Percentiles rank a stretch among this genome's conserved stretches.
Conservation (phyloP, 2,329 filamentous ascomycete species). For the Calonectria hawksworthii region DNA sequence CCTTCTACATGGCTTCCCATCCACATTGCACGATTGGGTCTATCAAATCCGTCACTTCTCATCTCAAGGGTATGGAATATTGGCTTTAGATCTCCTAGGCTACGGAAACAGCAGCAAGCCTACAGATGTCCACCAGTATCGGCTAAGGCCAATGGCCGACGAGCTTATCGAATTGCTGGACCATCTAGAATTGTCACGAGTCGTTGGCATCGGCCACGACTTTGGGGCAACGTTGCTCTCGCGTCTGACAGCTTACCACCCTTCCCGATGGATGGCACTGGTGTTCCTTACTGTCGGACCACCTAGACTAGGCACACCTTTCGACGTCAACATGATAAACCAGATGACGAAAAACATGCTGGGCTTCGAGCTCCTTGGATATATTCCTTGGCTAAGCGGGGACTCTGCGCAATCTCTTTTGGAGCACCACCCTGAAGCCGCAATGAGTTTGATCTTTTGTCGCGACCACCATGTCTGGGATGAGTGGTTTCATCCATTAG, state of each 20-base stretch:
- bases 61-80: conserved; percentile 55
- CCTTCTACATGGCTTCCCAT: conserved; percentile 65
- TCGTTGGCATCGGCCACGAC: conserved; percentile 60
- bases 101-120: conserved; percentile 54
- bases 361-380: conserved; percentile 50
- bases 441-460: conserved; percentile 49
- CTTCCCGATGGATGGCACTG: conserved; percentile 35
- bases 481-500: conserved; percentile 45
- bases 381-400: conserved; percentile 47
- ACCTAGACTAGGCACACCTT: conserved; percentile 43
- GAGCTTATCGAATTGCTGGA: conserved; percentile 52
- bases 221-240: conserved; percentile 51
- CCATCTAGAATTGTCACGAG: conserved; percentile 49
- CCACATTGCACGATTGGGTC: conserved; percentile 59
- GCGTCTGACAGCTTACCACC: conserved; percentile 45
- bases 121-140: conserved; percentile 45
- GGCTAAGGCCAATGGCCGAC: conserved; percentile 48
- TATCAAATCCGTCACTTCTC: conserved; percentile 53
- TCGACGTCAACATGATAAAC: conserved; percentile 50
- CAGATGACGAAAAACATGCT: conserved; percentile 46
- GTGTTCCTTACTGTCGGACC: conserved; percentile 51
- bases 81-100: conserved; percentile 58
- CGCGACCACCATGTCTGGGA: conserved; percentile 42
- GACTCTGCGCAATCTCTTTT: conserved; percentile 32
- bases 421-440: conserved; percentile 41